Conservation (phyloP, 345 rosid genomes). For the Garcia nutans region DNA sequence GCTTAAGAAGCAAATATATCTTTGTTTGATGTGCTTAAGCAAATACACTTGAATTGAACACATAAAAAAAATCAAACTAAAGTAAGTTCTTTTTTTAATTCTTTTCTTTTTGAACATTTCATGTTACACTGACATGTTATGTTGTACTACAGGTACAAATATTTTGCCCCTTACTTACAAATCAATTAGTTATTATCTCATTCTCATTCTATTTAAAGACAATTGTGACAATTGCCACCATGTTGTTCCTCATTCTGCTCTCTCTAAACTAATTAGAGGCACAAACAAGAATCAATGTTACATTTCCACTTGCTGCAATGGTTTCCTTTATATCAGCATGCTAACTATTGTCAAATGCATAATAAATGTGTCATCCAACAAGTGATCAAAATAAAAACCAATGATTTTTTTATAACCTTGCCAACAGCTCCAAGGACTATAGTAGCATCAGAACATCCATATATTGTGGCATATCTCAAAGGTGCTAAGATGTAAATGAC, state of each 20-base stretch:
- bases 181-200: neutral
- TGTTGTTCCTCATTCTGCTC: neutral
- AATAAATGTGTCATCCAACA: neutral
- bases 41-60: neutral
- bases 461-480: constrained; percentile 79
- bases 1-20: neutral
- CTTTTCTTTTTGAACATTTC: neutral
- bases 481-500: constrained; percentile 91
- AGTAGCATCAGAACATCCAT: constrained; percentile 98
- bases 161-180: neutral
- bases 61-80: neutral
- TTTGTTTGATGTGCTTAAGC: neutral
- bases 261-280: neutral
- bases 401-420: constrained; percentile 55
- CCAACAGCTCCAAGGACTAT: constrained; percentile 98
- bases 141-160: neutral
- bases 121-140: neutral
- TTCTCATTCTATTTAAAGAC: neutral
- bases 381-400: neutral
- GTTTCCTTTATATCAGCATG: neutral
- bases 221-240: neutral
- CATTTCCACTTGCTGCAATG: neutral
- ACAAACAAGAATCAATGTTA: neutral
- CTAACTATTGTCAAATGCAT: neutral
- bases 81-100: neutral